Evolutionary conservation across 192 early-diverging fungal genomes (phyloP).

Genomic region (Pilaira anomala): DNA sequence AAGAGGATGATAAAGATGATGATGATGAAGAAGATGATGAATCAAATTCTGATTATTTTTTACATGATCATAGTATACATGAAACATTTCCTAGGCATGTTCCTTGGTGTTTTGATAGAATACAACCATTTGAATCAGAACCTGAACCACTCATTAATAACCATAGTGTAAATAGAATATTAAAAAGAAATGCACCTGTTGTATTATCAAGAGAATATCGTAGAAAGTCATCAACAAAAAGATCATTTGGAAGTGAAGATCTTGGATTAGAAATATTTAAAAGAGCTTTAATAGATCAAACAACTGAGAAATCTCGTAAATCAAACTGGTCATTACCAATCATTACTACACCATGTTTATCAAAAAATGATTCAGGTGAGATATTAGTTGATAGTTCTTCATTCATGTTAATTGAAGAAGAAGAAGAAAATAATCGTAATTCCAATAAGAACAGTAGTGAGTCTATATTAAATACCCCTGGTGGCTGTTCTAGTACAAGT

Average conservation of each 20-base stretch:
- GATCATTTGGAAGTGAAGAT: constrained; percentile 14
- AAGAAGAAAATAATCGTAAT: not conserved
- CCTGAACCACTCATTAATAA: constrained; percentile 46
- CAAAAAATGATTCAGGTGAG: constrained; percentile 26
- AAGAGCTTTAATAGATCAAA: constrained; percentile 21
- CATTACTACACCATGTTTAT: constrained; percentile 30
- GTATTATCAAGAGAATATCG: constrained; percentile 51
- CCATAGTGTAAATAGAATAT: constrained; percentile 40
- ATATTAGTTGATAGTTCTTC: constrained; percentile 11
- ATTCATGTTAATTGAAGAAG: constrained; percentile 13
- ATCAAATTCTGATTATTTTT: constrained; percentile 14
- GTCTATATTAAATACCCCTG: not conserved
- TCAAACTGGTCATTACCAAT: constrained; percentile 26
- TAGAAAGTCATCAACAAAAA: constrained; percentile 14
- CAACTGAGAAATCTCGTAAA: constrained; percentile 22
- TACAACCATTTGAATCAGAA: constrained; percentile 50
- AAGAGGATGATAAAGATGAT: not conserved
- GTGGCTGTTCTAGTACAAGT: not conserved
- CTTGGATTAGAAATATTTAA: constrained; percentile 20
- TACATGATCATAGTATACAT: constrained; percentile 24
- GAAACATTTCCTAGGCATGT: constrained; percentile 33
- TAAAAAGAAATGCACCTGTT: constrained; percentile 42
- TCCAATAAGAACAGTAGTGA: not conserved
- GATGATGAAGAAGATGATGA: not conserved
- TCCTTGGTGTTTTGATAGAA: constrained; percentile 46